Conservation (phyloP, 2,329 filamentous ascomycete genomes). For the Dichotomopilus funicola region DNA sequence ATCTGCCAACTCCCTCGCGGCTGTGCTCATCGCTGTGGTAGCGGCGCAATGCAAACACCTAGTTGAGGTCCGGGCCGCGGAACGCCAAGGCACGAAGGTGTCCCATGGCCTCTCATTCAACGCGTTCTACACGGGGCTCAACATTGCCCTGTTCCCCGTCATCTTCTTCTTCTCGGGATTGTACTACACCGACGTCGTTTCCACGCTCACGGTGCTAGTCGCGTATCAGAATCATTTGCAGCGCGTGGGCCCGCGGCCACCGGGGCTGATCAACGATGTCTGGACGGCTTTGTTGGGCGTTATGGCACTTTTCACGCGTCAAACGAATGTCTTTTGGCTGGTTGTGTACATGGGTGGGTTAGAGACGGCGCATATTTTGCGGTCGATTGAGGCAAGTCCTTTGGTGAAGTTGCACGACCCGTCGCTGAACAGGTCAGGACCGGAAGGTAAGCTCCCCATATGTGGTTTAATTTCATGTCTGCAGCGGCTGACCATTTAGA, state of each 20-base stretch:
- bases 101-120: constrained; percentile 30
- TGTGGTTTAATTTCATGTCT: accelerated
- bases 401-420: constrained; percentile 47
- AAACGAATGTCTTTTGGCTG: constrained; percentile 97
- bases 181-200: constrained; percentile 91
- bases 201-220: constrained; percentile 66
- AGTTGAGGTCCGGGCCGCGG: constrained; percentile 39
- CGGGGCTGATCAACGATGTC: constrained; percentile 36
- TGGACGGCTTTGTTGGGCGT: constrained; percentile 52
- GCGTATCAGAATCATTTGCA: constrained; percentile 55
- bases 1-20: constrained; percentile 41
- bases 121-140: constrained; percentile 59
- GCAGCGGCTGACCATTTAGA: constrained; percentile 35
- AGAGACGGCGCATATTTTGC: constrained; percentile 48
- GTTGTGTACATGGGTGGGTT: constrained; percentile 66
- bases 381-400: constrained; percentile 33
- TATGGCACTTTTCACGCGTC: constrained; percentile 67
- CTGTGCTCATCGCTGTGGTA: constrained; percentile 37
- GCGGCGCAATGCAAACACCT: constrained; percentile 47
- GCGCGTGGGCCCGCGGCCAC: constrained; percentile 32
- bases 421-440: constrained; percentile 39
- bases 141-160: constrained; percentile 78
- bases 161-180: constrained; percentile 94
- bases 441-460: constrained; percentile 40
- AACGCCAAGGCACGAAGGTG: constrained; percentile 18